Base-by-base conservation (phyloP, 2,329 filamentous ascomycete species). In the Aureobasidium sp. region DNA sequence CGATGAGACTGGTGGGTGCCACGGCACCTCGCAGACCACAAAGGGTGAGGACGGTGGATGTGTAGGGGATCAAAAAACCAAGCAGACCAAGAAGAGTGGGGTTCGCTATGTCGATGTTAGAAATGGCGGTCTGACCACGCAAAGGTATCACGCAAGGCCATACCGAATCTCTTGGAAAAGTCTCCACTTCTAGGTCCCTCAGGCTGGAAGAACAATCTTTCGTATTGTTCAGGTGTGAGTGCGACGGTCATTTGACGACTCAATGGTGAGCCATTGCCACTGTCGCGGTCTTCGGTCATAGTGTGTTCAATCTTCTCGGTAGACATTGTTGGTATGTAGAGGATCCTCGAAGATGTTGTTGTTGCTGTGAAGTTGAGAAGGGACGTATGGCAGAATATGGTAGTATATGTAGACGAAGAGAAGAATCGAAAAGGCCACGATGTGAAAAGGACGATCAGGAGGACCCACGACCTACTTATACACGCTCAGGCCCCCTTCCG, bases 181-280 rank as follows among this genome's bases (percentile, higher is more conserved):
- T 69, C 68, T 29, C 68, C 68, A 47, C 60, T 59, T 12, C 52
- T 57, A 12, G 68, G 67, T 29, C 62, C 61, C 12, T 58, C 58
- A 8, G 68, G 68, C 59, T 68, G 66, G 62, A 70, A 70, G 65
- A 70, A 70, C 40, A 69, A 48, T 19, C 66, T 60, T 44, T 70
- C 68, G 58, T 70, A 70, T 60, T 70, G 67, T 31, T 69, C 68
- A 14, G 64, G 54, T 12, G 52, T 67, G 12, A 71, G 63, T 9
- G 66, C 65, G 24, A 68, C 66, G 2, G 68, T 70, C 40, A 68
- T 64, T n/a, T 68, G 64, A 29, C 68, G 65, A 22, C 47, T 61
- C n/a, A 70, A 64, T 11, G 67, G 65, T 2, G 29, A 15, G 14
- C 61, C 53, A 19, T 58, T 52, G 15, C 59, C 58, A 24, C 57